Evolutionary conservation across 768 basidiomycete species (phyloP).

Genomic region (Paxillus ammoniavirescens): DNA sequence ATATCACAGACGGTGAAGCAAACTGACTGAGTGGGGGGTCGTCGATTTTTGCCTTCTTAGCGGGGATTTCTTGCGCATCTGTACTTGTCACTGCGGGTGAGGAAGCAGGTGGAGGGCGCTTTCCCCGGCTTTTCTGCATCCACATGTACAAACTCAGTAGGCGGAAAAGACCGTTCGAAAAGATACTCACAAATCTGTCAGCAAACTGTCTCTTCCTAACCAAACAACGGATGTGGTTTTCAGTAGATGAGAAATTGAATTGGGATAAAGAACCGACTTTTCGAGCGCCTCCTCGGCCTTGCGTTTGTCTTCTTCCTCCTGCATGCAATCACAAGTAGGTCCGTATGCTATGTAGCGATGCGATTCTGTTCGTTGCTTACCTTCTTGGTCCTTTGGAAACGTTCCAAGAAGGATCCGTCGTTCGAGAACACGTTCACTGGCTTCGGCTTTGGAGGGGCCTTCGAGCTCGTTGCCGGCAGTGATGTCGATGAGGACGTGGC

Average conservation of each 20-base stretch:
- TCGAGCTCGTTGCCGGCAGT: conserved; percentile 19
- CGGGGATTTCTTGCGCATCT: conserved; percentile 31
- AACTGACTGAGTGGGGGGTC: conserved; percentile 32
- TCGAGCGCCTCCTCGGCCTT: conserved; percentile 50
- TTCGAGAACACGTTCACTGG: conserved; percentile 64
- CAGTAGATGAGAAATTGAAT: neutral
- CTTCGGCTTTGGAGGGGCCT: conserved; percentile 36
- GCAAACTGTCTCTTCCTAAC: conserved; percentile 60
- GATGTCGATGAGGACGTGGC: conserved; percentile 20
- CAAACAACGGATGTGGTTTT: neutral
- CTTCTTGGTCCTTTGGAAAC: conserved; percentile 57
- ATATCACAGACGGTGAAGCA: neutral
- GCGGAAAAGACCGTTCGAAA: neutral
- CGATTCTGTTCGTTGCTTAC: conserved; percentile 29
- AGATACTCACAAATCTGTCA: conserved; percentile 53
- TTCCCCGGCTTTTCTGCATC: conserved; percentile 56
- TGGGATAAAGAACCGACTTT: conserved; percentile 38
- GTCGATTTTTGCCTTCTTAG: conserved; percentile 41
- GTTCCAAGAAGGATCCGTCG: conserved; percentile 67
- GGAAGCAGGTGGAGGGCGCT: conserved; percentile 48
- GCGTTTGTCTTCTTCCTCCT: conserved; percentile 61
- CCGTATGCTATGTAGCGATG: neutral
- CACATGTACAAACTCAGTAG: neutral
- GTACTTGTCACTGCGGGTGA: conserved; percentile 30
- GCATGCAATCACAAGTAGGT: neutral